Base-by-base conservation (phyloP, 1,139 yeast species). In the Kodamaea anthophila region DNA sequence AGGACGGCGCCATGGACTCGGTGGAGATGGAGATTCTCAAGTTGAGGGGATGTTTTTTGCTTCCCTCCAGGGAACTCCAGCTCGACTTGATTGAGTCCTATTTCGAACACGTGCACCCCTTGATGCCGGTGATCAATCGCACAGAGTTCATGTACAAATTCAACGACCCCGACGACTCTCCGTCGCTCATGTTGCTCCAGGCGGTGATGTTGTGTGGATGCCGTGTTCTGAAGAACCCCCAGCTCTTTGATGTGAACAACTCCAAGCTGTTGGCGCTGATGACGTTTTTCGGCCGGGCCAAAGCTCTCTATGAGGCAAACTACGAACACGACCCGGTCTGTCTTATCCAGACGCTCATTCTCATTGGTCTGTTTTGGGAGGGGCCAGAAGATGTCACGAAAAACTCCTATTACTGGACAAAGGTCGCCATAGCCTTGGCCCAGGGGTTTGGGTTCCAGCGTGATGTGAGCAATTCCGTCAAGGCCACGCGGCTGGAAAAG, bases 391-490 rank as follows among this genome's bases (percentile, higher is more conserved):
- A 77, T 46, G 80, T 80, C 19, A 72, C 84, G 24, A 77, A 78
- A 36, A 83, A 81, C 47, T 76, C 80, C 3, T 80, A 72, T 49
- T 82, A 80, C 51, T 83, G 94, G 94, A 74, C 82, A 4, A 65
- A 85, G 31, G 74, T 77, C 2, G 91, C 87, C 0, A 65, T 81
- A 21, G 71, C 78, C 9, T 66, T 81, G 30, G 93, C 93, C 2
- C 91, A 81, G 46, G 87, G 88, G 8, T 77, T 77, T 51, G 93
- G 93, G 1, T 66, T 83, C 44, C 91, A 84, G 49, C 63, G 87
- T 44, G 72, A 66, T 43, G 57, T 65, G 13, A 48, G 53, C 16
- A 47, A 48, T 24, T 53, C 64, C n/a, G 52, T 61, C 11, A 45
- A 43, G 21, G 46, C 65, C 18, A 40, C 61, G 11, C 21, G 30